Percentiles rank a stretch among this genome's conserved stretches.
Conservation (phyloP, 164 flowering plant species). For the Nymphaea thermarum region DNA sequence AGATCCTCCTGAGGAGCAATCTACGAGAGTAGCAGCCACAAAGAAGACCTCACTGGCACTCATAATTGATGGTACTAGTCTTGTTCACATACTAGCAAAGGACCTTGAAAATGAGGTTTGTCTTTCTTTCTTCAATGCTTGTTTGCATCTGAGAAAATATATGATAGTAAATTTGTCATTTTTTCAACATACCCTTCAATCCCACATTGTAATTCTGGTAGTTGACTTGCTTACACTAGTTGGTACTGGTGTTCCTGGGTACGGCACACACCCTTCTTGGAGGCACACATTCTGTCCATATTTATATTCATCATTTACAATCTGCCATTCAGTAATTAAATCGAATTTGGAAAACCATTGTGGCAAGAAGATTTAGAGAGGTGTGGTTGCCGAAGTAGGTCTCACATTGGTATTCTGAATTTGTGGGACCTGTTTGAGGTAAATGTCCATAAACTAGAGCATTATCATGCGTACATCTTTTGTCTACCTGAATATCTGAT, state of each 20-base stretch:
- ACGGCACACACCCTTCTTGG: not conserved
- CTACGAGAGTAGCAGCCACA: constrained; percentile 21
- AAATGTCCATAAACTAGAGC: not conserved
- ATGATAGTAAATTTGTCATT: not conserved
- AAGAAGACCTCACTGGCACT: constrained; percentile 43
- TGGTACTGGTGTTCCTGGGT: not conserved
- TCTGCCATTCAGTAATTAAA: no score
- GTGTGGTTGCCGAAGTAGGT: not conserved
- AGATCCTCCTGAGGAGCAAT: constrained; percentile 10
- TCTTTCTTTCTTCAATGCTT: constrained; percentile 5
- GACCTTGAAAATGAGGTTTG: constrained; percentile 75
- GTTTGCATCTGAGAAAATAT: not conserved
- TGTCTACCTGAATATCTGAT: not conserved
- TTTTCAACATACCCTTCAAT: not conserved
- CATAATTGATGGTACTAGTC: constrained; percentile 84
- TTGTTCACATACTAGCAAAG: constrained; percentile 83
- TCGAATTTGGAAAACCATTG: not conserved
- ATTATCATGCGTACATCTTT: no score
- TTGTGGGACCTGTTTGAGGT: not conserved
- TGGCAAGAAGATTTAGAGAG: not conserved
- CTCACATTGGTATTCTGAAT: not conserved
- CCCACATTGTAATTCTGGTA: not conserved
- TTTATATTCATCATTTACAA: no score
- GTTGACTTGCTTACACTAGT: not conserved
- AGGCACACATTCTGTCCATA: not conserved